Percentiles rank a stretch among this genome's conserved stretches.
Evolutionary conservation across 257 asterid species (phyloP).

Genomic region (Pogostemon cablin): DNA sequence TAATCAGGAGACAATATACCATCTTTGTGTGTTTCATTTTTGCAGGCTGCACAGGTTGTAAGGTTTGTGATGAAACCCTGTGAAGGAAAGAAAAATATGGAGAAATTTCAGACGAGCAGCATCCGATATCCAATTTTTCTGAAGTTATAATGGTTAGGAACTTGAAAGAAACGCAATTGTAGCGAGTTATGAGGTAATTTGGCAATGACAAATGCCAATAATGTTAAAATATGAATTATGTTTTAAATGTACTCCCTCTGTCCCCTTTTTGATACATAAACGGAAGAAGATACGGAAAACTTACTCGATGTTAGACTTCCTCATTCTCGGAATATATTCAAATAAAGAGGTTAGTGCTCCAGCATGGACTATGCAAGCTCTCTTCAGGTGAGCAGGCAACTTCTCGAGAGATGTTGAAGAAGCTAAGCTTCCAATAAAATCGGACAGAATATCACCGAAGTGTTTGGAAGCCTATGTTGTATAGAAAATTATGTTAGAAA

Average conservation of each 20-base stretch:
- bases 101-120: constrained; percentile 7
- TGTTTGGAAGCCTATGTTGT: constrained; percentile 85
- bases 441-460: constrained; percentile 83
- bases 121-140: constrained; percentile 1
- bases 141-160: neutral
- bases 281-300: constrained; percentile 38
- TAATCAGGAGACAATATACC: constrained; percentile 49
- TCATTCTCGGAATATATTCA: constrained; percentile 89
- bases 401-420: constrained; percentile 56
- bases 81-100: constrained; percentile 28
- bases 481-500: constrained; percentile 27
- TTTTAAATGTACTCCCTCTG: neutral
- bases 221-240: neutral
- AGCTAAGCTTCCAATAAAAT: constrained; percentile 75
- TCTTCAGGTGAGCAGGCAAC: constrained; percentile 72
- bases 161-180: neutral
- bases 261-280: neutral
- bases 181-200: neutral
- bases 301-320: constrained; percentile 74
- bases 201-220: neutral
- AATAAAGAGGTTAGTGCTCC: constrained; percentile 76
- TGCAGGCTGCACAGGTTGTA: constrained; percentile 41
- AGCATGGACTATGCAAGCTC: constrained; percentile 83
- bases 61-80: constrained; percentile 56
- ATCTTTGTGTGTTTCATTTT: constrained; percentile 67